Base-by-base conservation (phyloP, 306 rosid species). In the Medicago ruthenica region DNA sequence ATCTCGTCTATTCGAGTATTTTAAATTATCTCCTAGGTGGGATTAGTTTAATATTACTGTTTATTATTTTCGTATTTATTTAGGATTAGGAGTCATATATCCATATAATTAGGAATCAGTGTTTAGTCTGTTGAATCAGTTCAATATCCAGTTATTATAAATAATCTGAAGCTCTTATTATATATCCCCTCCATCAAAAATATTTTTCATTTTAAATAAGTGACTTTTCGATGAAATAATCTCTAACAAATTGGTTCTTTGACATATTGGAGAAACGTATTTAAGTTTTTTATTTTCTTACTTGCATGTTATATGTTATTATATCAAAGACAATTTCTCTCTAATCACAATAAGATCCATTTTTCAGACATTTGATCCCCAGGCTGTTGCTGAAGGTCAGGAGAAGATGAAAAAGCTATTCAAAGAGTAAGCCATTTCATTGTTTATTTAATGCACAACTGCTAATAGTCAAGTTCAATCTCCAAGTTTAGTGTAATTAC, bases 281-380 rank as follows among this genome's bases (percentile, higher is more conserved):
- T 11, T 39, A n/a, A n/a, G 57, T 57, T 44, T 81, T 62, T 22
- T 27, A 45, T 36, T 65, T 76, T 76, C 14, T 21, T 55, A 55
- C 70, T 6, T 76, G 16, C 59, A 31, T 70, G 15, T 53, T 44
- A 13, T 74, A 45, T 17, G 54, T 22, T 48, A 13, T 75, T 27
- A 18, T 63, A n/a, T 42, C 27, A 67, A 81, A 81, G 50, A 4
- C 22, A 45, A 41, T 62, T 57, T 71, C 40, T 71, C 62, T 70
- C 57, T 44, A 18, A 71, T 77, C 66, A 5, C 76, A 13, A 5
- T 31, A 55, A 31, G 71, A 68, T 83, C 44, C 9, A 16, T 70
- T 62, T 79, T 79, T 65, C 78, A 83, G 86, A 22, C 58, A 51
- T 42, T 37, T 74, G 82, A 82, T 65, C 85, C 85, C 11, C 13